Evolutionary conservation across 228 moss, liverwort and hornwort genomes (phyloP), one percentile per base, ranked within the genome.

Genomic region (Sphagnum magellanicum): DNA sequence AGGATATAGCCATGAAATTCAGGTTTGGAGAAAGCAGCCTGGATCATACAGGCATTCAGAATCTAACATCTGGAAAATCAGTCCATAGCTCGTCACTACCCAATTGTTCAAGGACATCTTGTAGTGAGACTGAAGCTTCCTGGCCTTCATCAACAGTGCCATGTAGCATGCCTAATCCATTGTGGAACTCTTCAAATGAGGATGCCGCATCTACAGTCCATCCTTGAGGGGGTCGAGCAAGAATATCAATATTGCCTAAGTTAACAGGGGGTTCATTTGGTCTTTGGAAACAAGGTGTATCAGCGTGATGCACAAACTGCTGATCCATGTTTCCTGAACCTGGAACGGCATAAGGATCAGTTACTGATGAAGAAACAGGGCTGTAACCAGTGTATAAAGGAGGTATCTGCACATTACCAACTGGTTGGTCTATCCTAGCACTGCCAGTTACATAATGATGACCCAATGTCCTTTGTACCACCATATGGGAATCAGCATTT

Each of bases 1-100:
- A 32, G 32, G 32, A 32, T 32, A 32, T 32, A 32, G 32, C 32
- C 32, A 32, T 32, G 32, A 32, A 32, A 32, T 32, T 32, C 32
- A 32, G 32, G 32, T 32, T 32, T 32, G 32, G 32, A 32, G 32
- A 32, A 32, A 32, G 32, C 32, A 32, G 32, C 32, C 32, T 32
- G 32, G 32, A 32, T 32, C 32, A 32, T 32, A 32, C 32, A 32
- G 32, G 32, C 32, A 32, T 32, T 32, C 32, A 32, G 32, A 32
- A 32, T 32, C 32, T 32, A 62, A 62, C 47, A 62, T 64, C 46
- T 5, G 64, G 64, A 50, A 49, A 49, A 13, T 64, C 64, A 8
- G 32, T 80, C 81, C 84, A 84, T 10, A 81, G 50, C 66, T 68
- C 77, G 57, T 81, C 84, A 58, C 78, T 81, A 6, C 71, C 81